phyloP scores from a whole-genome alignment of 2,329 filamentous ascomycete genomes.

The Thermoascus crustaceus region DNA sequence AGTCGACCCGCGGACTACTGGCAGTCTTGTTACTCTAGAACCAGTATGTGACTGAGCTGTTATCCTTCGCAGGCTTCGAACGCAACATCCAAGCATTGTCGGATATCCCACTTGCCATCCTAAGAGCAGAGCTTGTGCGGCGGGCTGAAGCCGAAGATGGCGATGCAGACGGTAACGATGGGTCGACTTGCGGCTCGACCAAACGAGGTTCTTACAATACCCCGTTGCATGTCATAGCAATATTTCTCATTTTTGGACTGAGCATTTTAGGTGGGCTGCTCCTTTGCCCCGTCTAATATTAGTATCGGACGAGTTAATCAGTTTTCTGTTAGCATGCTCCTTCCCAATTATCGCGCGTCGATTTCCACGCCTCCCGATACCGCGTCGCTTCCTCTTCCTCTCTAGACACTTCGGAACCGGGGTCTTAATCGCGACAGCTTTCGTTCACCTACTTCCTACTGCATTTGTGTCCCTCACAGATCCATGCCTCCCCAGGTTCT shows the following conservation, averaged over 20 bases:
- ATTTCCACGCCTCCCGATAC: slow-evolving; percentile 53
- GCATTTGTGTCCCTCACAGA: slow-evolving; percentile 54
- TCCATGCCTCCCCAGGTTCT: slow-evolving; percentile 65
- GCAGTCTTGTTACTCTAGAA: too few species aligned
- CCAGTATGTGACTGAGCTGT: not conserved
- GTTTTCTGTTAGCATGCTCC: slow-evolving; percentile 43
- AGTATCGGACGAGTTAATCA: not conserved
- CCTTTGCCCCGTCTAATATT: not conserved
- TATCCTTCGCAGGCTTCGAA: slow-evolving; percentile 12
- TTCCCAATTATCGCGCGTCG: slow-evolving; percentile 54
- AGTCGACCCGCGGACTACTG: too few species aligned
- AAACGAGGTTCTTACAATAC: slow-evolving; percentile 51
- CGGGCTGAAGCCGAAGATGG: slow-evolving; percentile 14
- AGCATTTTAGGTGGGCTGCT: slow-evolving; percentile 31
- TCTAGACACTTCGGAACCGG: slow-evolving; percentile 53
- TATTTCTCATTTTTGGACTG: slow-evolving; percentile 56
- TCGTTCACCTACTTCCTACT: slow-evolving; percentile 54
- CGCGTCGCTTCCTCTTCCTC: slow-evolving; percentile 51
- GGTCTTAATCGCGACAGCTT: slow-evolving; percentile 50
- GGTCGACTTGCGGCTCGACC: slow-evolving; percentile 28
- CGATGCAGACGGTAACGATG: slow-evolving; percentile 9
- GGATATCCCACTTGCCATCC: slow-evolving; percentile 24
- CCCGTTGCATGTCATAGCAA: slow-evolving; percentile 57
- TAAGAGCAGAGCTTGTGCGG: slow-evolving; percentile 26
- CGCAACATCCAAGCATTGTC: slow-evolving; percentile 17